A percentile compares a stretch with the other conserved stretches of the same genome.
These are phyloP conservation scores for Pythium brassicae DNA, from an alignment of 352 stramenopile genomes.

Conservation along the genomic window DNA sequence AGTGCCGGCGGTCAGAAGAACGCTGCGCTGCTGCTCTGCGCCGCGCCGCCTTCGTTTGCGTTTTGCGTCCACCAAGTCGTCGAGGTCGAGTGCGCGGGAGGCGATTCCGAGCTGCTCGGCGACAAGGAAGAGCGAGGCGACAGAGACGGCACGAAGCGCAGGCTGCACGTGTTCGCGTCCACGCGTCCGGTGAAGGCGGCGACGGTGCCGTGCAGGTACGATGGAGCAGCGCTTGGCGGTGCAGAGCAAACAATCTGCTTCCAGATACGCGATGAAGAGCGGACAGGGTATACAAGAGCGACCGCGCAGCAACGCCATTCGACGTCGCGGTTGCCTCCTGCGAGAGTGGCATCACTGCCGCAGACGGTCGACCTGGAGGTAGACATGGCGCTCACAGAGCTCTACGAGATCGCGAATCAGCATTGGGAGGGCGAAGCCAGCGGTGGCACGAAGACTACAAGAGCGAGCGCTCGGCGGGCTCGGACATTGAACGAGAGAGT, in stretches of 20 bases:
- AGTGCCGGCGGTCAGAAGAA: conserved; percentile 16
- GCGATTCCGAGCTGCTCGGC: neutral
- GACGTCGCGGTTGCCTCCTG: neutral
- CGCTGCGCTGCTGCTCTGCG: conserved; percentile 23
- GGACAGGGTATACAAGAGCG: neutral
- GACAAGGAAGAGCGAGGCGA: neutral
- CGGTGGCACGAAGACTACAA: neutral
- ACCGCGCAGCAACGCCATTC: neutral
- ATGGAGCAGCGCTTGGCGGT: neutral
- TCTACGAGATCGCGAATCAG: conserved; percentile 20
- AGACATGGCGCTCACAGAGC: conserved; percentile 21
- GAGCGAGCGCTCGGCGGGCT: neutral
- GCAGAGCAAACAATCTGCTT: conserved; percentile 25
- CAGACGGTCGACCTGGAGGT: conserved; percentile 19
- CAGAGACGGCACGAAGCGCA: conserved; percentile 13
- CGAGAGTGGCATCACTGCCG: neutral
- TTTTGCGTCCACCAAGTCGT: conserved; percentile 41
- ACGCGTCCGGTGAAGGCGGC: conserved; percentile 18
- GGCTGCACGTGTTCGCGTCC: conserved; percentile 32
- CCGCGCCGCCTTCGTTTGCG: conserved; percentile 16
- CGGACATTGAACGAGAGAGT: neutral
- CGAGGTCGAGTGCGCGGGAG: conserved; percentile 10
- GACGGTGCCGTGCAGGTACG: neutral
- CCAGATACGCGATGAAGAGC: conserved; percentile 17
- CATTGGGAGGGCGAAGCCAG: conserved; percentile 4